Evolutionary conservation across 2,329 filamentous ascomycete species (phyloP), one percentile per base, ranked within the genome.

Genomic region (Epichloe glyceriae): DNA sequence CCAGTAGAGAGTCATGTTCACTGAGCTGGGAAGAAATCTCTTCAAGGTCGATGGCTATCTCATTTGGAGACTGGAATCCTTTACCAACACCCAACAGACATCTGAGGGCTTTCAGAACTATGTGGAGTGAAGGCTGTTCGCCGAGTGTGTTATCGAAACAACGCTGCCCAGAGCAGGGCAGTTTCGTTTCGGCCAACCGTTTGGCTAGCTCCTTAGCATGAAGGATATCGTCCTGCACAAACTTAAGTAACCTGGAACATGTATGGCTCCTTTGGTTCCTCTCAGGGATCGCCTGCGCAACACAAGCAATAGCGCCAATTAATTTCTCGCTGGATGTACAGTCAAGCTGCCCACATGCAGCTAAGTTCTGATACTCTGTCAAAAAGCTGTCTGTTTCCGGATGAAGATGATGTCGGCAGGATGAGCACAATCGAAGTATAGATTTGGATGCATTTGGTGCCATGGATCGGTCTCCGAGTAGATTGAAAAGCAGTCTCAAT

Each of bases 391-490:
- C 70, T 3, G 85, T 74, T 59, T 91, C 82, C 1, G 75, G 68
- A 5, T 82, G 79, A n/a, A 94, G 70, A 48, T 82, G 76, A 26
- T 72, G 72, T 38, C 87, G 78, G 56, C 87, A 93, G 33, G 86
- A 85, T 0, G 82, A 87, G 61, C 86, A 91, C 1, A 93, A 75
- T 5, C 78, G 79, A 34, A 78, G 73, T 37, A 94, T 90, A 0
- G 86, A 85, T 60, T 81, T 85, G 2, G 87, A 86, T 3, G 87
- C 85, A 46, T 79, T 74, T n/a, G 75, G 72, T 8, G 82, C 80
- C 43, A 90, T 71, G 4, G 74, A 68, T 2, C 75, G 68, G 34
- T 84, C 80, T 17, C 76, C 74, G 4, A 91, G 71, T 6, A 85
- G 81, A 34, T 74, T 76, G 61, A 94, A 90, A 1, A 93, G 73